Evolutionary conservation across 352 stramenopile species (phyloP).

Genomic region (Phytophthora cryptogea): DNA sequence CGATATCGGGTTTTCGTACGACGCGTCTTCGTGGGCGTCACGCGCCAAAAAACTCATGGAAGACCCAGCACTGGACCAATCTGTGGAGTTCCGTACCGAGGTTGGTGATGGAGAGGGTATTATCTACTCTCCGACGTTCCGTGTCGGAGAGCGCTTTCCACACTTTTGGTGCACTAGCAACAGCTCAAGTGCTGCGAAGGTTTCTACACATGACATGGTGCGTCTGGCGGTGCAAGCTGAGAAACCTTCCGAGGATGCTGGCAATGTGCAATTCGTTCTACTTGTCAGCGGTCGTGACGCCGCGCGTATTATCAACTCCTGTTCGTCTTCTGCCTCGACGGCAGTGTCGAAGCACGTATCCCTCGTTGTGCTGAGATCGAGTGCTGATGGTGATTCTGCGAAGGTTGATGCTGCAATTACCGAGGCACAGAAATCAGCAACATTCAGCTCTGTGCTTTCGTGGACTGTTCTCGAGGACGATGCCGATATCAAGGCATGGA

Average conservation of each 20-base stretch:
- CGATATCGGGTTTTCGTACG: conserved; percentile 85
- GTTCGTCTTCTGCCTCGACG: conserved; percentile 12
- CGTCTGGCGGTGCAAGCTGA: conserved; percentile 14
- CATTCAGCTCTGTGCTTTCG: conserved; percentile 40
- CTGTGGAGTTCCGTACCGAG: conserved; percentile 45
- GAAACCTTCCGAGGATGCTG: conserved; percentile 2
- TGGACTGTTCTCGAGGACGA: conserved; percentile 36
- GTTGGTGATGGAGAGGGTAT: conserved; percentile 16
- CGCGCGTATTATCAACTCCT: conserved; percentile 19
- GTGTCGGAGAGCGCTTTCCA: conserved; percentile 64
- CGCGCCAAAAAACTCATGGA: conserved; percentile 65
- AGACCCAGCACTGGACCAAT: conserved; percentile 56
- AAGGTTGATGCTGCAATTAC: conserved; percentile 16
- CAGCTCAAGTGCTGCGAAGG: conserved; percentile 10
- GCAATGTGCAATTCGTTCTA: conserved; percentile 61
- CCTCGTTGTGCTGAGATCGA: conserved; percentile 41
- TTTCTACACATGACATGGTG: conserved; percentile 62
- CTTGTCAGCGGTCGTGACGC: conserved; percentile 46
- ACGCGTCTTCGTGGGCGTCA: conserved; percentile 42
- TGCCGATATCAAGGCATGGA: conserved; percentile 37
- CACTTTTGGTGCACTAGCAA: conserved; percentile 61
- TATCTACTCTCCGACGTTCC: conserved; percentile 54
- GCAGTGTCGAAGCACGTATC: conserved; percentile 39
- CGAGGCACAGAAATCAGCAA: conserved; percentile 12
- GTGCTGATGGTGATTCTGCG: conserved; percentile 19